phyloP scores from a whole-genome alignment of 768 basidiomycete genomes.

The Tylopilus rubrobrunneus region DNA sequence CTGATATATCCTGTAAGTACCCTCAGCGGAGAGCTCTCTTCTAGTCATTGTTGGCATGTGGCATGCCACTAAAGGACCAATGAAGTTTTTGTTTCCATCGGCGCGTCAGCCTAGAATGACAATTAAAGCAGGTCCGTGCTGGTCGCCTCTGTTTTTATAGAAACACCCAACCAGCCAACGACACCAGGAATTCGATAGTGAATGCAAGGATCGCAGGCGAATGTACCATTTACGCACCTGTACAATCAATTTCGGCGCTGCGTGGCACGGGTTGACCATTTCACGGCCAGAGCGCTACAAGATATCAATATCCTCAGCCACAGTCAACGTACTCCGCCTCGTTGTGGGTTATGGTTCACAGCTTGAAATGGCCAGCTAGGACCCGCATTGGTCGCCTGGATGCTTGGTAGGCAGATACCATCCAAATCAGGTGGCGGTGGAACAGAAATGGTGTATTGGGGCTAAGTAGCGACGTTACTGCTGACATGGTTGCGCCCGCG shows the following conservation, averaged over 20 bases:
- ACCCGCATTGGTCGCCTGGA: conserved; percentile 33
- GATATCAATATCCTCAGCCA: not conserved
- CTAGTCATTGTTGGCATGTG: not conserved
- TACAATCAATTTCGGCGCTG: not conserved
- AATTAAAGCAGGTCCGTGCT: no score
- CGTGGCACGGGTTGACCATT: not conserved
- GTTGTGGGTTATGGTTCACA: conserved; percentile 9
- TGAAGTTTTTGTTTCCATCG: no score
- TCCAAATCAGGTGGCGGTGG: conserved; percentile 46
- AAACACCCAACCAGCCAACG: no score
- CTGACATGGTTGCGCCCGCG: no score
- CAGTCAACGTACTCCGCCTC: not conserved
- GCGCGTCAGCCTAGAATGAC: no score
- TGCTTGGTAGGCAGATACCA: conserved; percentile 35
- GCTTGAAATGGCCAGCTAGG: conserved; percentile 54
- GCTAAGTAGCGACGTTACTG: conserved; percentile 34
- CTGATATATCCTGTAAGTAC: not conserved
- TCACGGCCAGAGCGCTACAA: not conserved
- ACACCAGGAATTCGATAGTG: no score
- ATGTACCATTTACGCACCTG: not conserved
- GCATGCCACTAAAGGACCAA: not conserved
- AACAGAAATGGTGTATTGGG: conserved; percentile 54
- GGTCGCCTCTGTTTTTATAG: no score
- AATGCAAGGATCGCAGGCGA: no score
- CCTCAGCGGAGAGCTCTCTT: not conserved